Base-by-base conservation (phyloP, 805 yeast species). In the Candida xiaguanensis region DNA sequence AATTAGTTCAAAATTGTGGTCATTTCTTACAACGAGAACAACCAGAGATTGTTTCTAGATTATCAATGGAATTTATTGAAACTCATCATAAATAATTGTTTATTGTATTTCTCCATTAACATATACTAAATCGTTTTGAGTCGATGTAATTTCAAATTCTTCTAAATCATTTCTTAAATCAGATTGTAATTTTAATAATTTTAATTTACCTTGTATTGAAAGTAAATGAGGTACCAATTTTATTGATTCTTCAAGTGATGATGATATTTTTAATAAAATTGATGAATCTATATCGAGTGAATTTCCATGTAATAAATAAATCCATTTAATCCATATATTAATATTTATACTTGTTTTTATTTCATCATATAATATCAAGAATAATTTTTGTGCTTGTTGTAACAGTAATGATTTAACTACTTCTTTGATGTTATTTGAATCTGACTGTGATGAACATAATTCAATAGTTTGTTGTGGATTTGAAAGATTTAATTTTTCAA, bases 121-220 rank as follows among this genome's bases (percentile, higher is more conserved):
- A 38, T 60, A 55, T 37, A 59, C 53, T 41, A 65, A 49, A 25
- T 52, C 20, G 25, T 46, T 48, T 27, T 45, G 44, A 8, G 48
- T 38, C 47, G 41, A 16, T n/a, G 38, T 42, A 8, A 49, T 49
- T 19, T 49, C 51, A 25, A 25, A 39, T 5, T 56, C 55, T 25
- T 41, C 40, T 6, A 33, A 48, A 22, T 43, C 45, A n/a, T 44
- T 40, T 43, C 97, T 79, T 47, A 91, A 64, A 41, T 76, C 73
- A 8, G 87, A 72, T 62, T 91, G 98, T 3, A 88, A 75, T 47
- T 75, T 75, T 31, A 91, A 70, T 58, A 91, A 72, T 52, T 82
- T 85, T 34, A 91, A 67, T 47, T 93, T 77, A 34, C 99, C 99
- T 58, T 90, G 95, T 22, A 91, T 72, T 1, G 93, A 80, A 18